Evolutionary conservation across 805 yeast genomes (phyloP), one percentile per base, ranked within the genome.

Genomic region (Pichia manshurica): DNA sequence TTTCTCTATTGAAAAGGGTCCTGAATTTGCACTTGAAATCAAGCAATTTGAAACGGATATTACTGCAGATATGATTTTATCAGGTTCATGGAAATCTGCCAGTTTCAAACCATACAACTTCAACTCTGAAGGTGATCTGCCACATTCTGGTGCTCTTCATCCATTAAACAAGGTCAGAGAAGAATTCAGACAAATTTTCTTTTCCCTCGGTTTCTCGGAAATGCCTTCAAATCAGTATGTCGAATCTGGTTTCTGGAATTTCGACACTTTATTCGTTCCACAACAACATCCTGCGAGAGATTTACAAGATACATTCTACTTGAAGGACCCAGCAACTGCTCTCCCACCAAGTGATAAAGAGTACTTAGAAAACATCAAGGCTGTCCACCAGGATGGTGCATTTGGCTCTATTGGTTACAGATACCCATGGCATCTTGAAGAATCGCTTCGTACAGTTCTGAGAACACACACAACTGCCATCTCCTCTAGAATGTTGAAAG

Each of bases 271-370:
- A 61, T 93, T 73, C 61, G 99, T 93, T 47, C 99, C 99, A 48
- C 99, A 93, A 73, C 98, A 93, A 73, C 99, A 93, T 72, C 99
- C 99, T 16, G 99, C 99, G 43, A 84, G 99, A 74, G 99, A 93
- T 67, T 77, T 93, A 66, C 99, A 93, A 71, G 99, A 93, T 71
- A 93, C 99, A 50, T 93, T 93, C 74, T 93, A 93, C 72, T 76
- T 93, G 70, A 91, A 90, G 66, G 98, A 93, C 64, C 99, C 99
- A 31, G 74, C 71, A 43, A 73, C 68, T 52, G 96, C 96, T 47
- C 83, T 82, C 52, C 73, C 76, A 58, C 99, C 98, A 46, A 81
- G 81, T 56, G 99, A 93, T 69, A 73, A 75, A 63, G 68, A 72
- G 60, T 93, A 84, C 72, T 78, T 87, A 78, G 75, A 82, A 31